These are phyloP conservation scores for Oryza officinalis DNA, from an alignment of 176 grass and related monocot genomes.

Conservation along the genomic window DNA sequence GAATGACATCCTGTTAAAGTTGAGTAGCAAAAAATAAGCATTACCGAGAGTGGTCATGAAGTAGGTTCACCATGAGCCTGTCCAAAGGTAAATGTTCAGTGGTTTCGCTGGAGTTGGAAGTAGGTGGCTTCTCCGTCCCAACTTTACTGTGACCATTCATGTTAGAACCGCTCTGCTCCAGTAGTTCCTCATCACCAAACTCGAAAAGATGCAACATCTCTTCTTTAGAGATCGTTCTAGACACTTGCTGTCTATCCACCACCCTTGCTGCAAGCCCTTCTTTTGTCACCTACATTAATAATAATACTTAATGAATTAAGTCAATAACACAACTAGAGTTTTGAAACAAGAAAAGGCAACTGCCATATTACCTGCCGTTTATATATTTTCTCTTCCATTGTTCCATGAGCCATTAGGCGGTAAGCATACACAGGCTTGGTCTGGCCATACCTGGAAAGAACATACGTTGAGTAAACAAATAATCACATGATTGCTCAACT, in stretches of 20 bases:
- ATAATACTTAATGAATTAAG: not conserved
- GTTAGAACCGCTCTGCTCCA: slow-evolving; percentile 42
- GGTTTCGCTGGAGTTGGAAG: slow-evolving; percentile 30
- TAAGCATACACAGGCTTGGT: slow-evolving; percentile 92
- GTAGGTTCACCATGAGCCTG: slow-evolving; percentile 75
- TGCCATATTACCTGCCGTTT: slow-evolving; percentile 79
- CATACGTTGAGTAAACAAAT: slow-evolving; percentile 15
- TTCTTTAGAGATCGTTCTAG: slow-evolving; percentile 98
- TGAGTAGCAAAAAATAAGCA: slow-evolving; percentile 23
- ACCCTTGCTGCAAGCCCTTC: slow-evolving; percentile 98
- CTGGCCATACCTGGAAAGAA: slow-evolving; percentile 84
- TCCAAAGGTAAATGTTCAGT: slow-evolving; percentile 51
- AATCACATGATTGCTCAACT: slow-evolving; percentile 27
- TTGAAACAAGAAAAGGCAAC: slow-evolving; percentile 16
- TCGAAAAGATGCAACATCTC: slow-evolving; percentile 96
- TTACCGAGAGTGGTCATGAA: slow-evolving; percentile 72
- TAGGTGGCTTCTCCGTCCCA: slow-evolving; percentile 36
- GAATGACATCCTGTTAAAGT: not conserved
- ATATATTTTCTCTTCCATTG: slow-evolving; percentile 99
- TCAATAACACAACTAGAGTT: slow-evolving; percentile 19
- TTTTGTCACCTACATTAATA: slow-evolving; percentile 86
- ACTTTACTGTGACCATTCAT: slow-evolving; percentile 31
- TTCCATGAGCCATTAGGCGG: slow-evolving; percentile 87
- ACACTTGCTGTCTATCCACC: slow-evolving; percentile 92
- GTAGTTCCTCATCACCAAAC: slow-evolving; percentile 88